A percentile compares a stretch with the other conserved stretches of the same genome.
Evolutionary conservation across 306 rosid species (phyloP).

Genomic region (Quercus variabilis): DNA sequence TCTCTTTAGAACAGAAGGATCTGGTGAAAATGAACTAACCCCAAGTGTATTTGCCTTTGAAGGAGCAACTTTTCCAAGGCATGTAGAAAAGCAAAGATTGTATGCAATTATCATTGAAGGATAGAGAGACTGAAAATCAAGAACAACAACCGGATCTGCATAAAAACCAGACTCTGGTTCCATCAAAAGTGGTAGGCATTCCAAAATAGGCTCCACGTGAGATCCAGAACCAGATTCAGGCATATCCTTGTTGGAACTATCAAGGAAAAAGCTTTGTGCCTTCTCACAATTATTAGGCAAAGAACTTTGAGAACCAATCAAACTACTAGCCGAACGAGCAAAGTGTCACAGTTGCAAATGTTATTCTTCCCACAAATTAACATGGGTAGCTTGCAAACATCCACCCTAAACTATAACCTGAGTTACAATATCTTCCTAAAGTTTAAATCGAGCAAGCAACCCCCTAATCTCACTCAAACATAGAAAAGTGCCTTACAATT

Average conservation of each 20-base stretch:
- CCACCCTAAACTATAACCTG: too few species aligned
- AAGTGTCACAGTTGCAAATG: neutral
- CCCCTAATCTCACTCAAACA: too few species aligned
- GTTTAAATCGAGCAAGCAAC: too few species aligned
- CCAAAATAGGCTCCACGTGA: constrained; percentile 48
- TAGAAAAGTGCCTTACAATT: too few species aligned
- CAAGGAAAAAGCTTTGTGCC: constrained; percentile 4
- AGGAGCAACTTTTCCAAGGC: constrained; percentile 75
- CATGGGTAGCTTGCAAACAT: too few species aligned
- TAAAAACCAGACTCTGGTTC: constrained; percentile 97
- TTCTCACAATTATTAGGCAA: constrained; percentile 26
- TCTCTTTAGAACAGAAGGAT: constrained; percentile 47
- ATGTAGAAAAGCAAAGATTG: constrained; percentile 91
- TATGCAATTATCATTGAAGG: constrained; percentile 98
- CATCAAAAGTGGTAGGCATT: constrained; percentile 94
- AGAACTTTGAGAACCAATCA: constrained; percentile 25
- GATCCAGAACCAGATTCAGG: constrained; percentile 15
- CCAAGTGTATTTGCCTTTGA: constrained; percentile 75
- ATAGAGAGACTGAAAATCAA: constrained; percentile 95
- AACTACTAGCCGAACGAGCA: constrained; percentile 30
- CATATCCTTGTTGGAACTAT: constrained; percentile 37
- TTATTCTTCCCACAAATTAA: neutral
- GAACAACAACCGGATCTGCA: constrained; percentile 86
- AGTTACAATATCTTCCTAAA: too few species aligned
- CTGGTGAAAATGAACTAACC: constrained; percentile 73